Evolutionary conservation across 2,329 filamentous ascomycete species (phyloP), one percentile per base, ranked within the genome.

Genomic region (Aspergillus sp.): DNA sequence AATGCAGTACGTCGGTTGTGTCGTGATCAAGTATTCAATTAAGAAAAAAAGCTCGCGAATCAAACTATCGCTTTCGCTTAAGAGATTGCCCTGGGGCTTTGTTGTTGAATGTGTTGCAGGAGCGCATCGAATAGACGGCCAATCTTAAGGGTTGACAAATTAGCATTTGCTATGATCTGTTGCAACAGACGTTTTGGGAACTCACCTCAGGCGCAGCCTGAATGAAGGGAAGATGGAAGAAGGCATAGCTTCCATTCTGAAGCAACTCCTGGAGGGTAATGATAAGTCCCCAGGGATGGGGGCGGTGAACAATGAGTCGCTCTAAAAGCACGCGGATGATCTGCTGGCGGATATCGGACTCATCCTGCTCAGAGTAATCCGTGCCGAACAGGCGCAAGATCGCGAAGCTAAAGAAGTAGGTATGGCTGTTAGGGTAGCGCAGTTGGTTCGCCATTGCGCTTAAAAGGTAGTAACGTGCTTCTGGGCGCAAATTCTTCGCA

Each of bases 211-310:
- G 93, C 68, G 90, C 87, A 67, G 89, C 86, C 82, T 97, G 96
- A 79, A 98, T 91, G 71, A 96, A 97, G 28, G 92, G 91, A 68
- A 97, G 84, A 54, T 95, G 91, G 82, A 96, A 98, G 83, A 99
- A 96, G 72, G 88, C 88, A 77, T 94, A 96, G 73, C 89, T 91
- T 57, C 91, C 89, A 75, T 96, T 97, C 83, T 96, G 96, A 68
- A 96, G 84, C 60, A 99, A 85, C 80, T 98, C 95, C 65, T 95
- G 81, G 64, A 96, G 85, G 41, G 93, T 94, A 65, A 93, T 89
- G 74, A 97, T 89, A 48, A 99, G 81, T 13, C 96, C 96, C 94
- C 94, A 98, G 19, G 96, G 94, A 75, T 98, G 94, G 56, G 94
- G 94, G 80, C 93, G 92, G 76, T 92, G 92, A 23, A 92, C 91